phyloP scores from a whole-genome alignment of 768 basidiomycete genomes.

The Pleurotus cornucopiae region DNA sequence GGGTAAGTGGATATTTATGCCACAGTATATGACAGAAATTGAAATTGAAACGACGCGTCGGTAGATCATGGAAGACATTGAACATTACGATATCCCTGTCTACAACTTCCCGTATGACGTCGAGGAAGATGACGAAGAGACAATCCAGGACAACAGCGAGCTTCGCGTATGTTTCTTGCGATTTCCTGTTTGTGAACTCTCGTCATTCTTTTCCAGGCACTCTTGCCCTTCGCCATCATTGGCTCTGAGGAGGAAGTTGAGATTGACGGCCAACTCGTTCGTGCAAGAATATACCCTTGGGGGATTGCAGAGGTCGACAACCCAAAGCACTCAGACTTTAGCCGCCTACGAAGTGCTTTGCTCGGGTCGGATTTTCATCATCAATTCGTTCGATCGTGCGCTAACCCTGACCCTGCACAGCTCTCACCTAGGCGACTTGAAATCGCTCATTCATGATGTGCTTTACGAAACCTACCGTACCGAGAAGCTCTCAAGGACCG shows the following conservation, averaged over 20 bases:
- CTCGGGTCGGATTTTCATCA: conserved; percentile 57
- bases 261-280: conserved; percentile 84
- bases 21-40: neutral
- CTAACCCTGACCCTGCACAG: conserved; percentile 29
- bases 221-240: conserved; percentile 95
- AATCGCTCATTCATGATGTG: conserved; percentile 90
- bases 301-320: conserved; percentile 98
- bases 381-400: too few species aligned
- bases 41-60: neutral
- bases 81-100: conserved; percentile 95
- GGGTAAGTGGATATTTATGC: conserved; percentile 40
- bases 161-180: conserved; percentile 57
- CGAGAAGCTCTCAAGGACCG: conserved; percentile 91
- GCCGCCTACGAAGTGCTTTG: conserved; percentile 84
- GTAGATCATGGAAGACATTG: conserved; percentile 99
- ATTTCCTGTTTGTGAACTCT: conserved; percentile 8
- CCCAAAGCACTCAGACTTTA: conserved; percentile 99
- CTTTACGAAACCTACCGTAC: conserved; percentile 97
- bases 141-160: conserved; percentile 95
- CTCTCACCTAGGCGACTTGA: conserved; percentile 93
- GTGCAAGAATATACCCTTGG: conserved; percentile 97
- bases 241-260: conserved; percentile 97
- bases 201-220: conserved; percentile 45
- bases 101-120: conserved; percentile 99
- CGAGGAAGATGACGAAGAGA: conserved; percentile 99